Conservation (phyloP, 305 asterid genomes). For the Solanum chacoense region DNA sequence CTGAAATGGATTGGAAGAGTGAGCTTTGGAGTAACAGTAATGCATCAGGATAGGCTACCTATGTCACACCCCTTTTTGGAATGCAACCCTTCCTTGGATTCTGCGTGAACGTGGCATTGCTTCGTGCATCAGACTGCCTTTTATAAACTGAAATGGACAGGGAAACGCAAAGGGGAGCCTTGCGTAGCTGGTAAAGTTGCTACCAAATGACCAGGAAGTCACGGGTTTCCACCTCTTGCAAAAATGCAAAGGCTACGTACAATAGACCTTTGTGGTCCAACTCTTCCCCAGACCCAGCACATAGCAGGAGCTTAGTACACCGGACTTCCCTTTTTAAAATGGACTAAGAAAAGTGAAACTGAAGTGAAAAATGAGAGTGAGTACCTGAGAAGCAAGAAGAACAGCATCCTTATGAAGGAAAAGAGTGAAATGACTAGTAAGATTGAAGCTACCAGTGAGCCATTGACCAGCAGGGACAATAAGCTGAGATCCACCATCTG, state of each 20-base stretch:
- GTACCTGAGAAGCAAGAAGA: slow-evolving; percentile 20
- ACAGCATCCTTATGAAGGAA: slow-evolving; percentile 13
- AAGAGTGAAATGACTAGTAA: slow-evolving; percentile 10
- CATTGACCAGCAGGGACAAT: slow-evolving; percentile 15
- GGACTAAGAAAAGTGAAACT: not conserved
- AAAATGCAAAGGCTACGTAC: not conserved
- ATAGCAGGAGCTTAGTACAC: not conserved
- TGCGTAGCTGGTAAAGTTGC: not conserved
- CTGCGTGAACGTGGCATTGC: not conserved
- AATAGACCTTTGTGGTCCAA: not conserved
- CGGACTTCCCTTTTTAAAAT: not conserved
- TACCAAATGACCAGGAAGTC: not conserved
- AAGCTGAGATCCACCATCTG: slow-evolving; percentile 15
- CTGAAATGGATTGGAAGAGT: not conserved
- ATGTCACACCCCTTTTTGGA: not conserved
- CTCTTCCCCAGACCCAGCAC: not conserved
- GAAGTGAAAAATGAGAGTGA: not conserved
- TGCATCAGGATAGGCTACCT: not conserved
- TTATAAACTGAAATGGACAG: not conserved
- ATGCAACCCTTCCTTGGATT: not conserved
- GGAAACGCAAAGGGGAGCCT: not conserved
- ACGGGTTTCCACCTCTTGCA: not conserved
- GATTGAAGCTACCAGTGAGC: slow-evolving; percentile 10
- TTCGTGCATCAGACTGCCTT: not conserved
- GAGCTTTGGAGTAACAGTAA: not conserved